phyloP scores from a whole-genome alignment of 2,329 filamentous ascomycete genomes.

The Botrytis sinoallii region DNA sequence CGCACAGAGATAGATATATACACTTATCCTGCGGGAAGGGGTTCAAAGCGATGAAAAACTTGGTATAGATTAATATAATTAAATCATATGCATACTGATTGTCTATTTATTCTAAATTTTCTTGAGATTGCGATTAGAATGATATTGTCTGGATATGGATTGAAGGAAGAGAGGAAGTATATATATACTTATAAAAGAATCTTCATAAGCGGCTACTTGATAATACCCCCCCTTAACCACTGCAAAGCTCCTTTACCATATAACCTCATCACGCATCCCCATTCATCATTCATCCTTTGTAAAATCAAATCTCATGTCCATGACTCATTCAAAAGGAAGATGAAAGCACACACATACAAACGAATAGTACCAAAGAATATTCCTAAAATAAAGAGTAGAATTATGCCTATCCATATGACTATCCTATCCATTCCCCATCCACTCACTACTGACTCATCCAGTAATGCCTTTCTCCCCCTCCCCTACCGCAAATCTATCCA shows the following conservation, averaged over 20 bases:
- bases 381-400: neutral
- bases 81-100: neutral
- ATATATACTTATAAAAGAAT: neutral
- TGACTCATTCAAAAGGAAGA: no score
- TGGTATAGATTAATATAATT: neutral
- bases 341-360: neutral
- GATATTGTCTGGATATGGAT: neutral
- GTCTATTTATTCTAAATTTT: accelerated
- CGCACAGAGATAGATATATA: neutral
- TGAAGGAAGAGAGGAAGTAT: neutral
- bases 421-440: neutral
- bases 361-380: neutral
- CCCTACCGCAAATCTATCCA: neutral
- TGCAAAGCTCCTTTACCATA: neutral
- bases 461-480: no score
- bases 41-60: neutral
- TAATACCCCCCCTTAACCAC: no score
- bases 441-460: neutral
- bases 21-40: neutral
- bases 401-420: neutral
- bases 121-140: neutral
- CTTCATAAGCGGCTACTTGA: neutral
- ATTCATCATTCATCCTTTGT: neutral
- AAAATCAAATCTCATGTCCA: no score
- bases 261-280: neutral